Conservation (phyloP, 2,329 filamentous ascomycete genomes). For the Pseudopyrenochaeta lycopersici region DNA sequence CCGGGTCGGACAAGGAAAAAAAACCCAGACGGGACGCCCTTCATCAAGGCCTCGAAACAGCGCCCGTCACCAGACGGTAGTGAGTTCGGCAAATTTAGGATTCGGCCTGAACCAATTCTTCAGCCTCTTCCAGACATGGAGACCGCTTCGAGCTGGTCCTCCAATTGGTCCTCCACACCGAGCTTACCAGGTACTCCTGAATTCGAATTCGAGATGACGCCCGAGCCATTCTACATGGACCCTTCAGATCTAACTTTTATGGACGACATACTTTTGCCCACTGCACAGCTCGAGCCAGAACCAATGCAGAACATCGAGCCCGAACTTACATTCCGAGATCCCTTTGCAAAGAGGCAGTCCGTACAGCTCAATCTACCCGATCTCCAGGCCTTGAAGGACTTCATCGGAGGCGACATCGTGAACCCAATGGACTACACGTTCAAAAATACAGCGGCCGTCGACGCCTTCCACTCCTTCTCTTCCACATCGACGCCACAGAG, state of each 20-base stretch:
- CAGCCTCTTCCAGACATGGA: slow-evolving; percentile 27
- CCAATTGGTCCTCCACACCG: slow-evolving; percentile 36
- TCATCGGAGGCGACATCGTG: slow-evolving; percentile 30
- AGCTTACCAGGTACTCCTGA: slow-evolving; percentile 36
- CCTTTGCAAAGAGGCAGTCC: slow-evolving; percentile 36
- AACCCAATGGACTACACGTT: slow-evolving; percentile 34
- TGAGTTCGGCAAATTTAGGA: slow-evolving; percentile 39
- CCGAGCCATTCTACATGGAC: slow-evolving; percentile 37
- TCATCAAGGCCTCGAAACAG: slow-evolving; percentile 39
- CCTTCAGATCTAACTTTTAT: slow-evolving; percentile 31
- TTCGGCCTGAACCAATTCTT: slow-evolving; percentile 32
- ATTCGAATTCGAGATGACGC: slow-evolving; percentile 39
- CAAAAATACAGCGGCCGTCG: slow-evolving; percentile 9
- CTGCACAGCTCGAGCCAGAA: slow-evolving; percentile 21
- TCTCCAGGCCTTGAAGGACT: slow-evolving; percentile 38
- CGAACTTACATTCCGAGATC: slow-evolving; percentile 36
- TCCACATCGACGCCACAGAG: slow-evolving; percentile 27
- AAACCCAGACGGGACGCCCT: slow-evolving; percentile 42
- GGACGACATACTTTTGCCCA: slow-evolving; percentile 29
- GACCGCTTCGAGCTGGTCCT: slow-evolving; percentile 26
- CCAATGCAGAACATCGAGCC: slow-evolving; percentile 27
- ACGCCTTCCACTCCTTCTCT: slow-evolving; percentile 2
- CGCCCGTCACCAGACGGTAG: slow-evolving; percentile 40
- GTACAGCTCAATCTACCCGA: slow-evolving; percentile 34
- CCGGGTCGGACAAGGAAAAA: slow-evolving; percentile 43